These are phyloP conservation scores for Selaginella moellendorffii DNA, from an alignment of 75 land plant species.

Conservation along the genomic window DNA sequence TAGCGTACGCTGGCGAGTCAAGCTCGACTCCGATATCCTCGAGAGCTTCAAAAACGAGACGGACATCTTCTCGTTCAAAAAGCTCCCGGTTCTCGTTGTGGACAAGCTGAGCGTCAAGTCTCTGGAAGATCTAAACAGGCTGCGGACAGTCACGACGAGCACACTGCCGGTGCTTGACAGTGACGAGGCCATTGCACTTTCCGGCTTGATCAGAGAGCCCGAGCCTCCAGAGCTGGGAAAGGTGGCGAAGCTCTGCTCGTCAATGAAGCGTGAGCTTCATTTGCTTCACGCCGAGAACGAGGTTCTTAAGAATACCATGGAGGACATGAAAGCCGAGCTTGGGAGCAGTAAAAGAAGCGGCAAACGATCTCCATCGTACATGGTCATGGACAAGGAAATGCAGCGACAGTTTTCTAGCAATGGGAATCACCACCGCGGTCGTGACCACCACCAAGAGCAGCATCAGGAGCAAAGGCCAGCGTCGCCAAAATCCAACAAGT, in stretches of 20 bases:
- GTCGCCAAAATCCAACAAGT: too few relatives aligned
- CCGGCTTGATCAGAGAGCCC: background rate
- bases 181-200: slow-evolving; percentile 13
- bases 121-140: slow-evolving; percentile 13
- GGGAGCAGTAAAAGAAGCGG: too few relatives aligned
- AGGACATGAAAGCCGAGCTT: background rate
- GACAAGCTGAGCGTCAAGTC: slow-evolving; percentile 63
- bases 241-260: slow-evolving; percentile 24
- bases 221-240: slow-evolving; percentile 28
- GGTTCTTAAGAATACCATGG: background rate
- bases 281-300: slow-evolving; percentile 18
- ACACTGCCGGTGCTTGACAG: background rate
- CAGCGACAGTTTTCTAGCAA: too few relatives aligned
- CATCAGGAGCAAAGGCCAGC: too few relatives aligned
- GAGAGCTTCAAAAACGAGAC: background rate
- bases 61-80: slow-evolving; percentile 12
- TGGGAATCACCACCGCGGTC: too few relatives aligned
- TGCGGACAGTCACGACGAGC: background rate
- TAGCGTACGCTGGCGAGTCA: slow-evolving; percentile 59
- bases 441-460: too few relatives aligned
- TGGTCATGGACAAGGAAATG: too few relatives aligned
- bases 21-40: slow-evolving; percentile 36
- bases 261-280: slow-evolving; percentile 42
- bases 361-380: too few relatives aligned
- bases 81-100: slow-evolving; percentile 54